Evolutionary conservation across 2,329 filamentous ascomycete genomes (phyloP).

Genomic region (Paraphoma chrysanthemicola): DNA sequence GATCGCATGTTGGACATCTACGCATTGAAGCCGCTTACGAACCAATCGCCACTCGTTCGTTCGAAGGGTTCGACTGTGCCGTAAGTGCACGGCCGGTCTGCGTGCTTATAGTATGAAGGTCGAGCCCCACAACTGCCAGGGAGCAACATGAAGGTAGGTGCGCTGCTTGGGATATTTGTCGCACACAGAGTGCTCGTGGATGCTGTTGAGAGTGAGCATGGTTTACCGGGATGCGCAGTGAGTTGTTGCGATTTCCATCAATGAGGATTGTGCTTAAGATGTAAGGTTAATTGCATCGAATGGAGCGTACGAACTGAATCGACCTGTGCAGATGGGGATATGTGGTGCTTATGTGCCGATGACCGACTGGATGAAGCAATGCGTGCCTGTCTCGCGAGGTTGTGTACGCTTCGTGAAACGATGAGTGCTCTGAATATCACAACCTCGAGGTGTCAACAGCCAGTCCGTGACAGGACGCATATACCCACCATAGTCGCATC

Average conservation of each 20-base stretch:
- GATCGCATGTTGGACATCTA: too few relatives aligned
- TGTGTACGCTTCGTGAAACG: not conserved
- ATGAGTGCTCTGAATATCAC: constrained; percentile 4
- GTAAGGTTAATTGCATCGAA: not conserved
- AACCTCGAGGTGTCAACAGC: not conserved
- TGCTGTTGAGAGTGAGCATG: not conserved
- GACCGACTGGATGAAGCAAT: not conserved
- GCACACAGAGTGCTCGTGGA: not conserved
- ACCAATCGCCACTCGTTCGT: not conserved
- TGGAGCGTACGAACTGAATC: not conserved
- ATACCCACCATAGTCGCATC: not conserved
- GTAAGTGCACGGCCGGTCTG: not conserved
- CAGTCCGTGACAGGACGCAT: constrained; percentile 1
- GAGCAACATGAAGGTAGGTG: not conserved
- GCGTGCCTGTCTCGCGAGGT: not conserved
- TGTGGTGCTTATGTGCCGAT: not conserved
- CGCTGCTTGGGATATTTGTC: not conserved
- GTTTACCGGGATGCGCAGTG: not conserved
- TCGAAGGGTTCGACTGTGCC: not conserved
- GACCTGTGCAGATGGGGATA: not conserved
- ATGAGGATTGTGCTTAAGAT: not conserved
- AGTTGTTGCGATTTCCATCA: not conserved
- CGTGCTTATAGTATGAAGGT: not conserved
- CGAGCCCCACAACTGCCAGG: not conserved
- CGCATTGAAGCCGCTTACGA: not conserved